Percentiles rank a stretch among this genome's conserved stretches.
Evolutionary conservation across 2,329 filamentous ascomycete genomes (phyloP).

Genomic region (Ophiostoma triangulosporum): DNA sequence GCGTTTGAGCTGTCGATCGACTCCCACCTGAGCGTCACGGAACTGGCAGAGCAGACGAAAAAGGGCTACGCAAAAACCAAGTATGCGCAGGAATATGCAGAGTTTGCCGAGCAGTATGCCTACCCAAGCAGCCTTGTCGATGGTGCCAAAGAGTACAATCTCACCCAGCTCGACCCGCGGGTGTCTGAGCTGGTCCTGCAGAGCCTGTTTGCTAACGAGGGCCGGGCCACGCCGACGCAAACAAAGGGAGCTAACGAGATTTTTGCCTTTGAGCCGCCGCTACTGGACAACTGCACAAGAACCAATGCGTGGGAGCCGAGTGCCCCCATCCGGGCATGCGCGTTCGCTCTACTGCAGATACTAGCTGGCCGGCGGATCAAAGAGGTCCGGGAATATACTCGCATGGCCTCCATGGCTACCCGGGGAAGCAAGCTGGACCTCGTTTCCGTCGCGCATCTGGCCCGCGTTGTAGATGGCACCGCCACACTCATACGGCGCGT

Average conservation of each 20-base stretch:
- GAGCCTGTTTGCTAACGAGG: conserved; percentile 6
- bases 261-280: conserved; percentile 27
- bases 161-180: conserved; percentile 18
- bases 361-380: conserved; percentile 9
- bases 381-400: conserved; percentile 25
- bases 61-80: conserved; percentile 8
- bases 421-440: conserved; percentile 22
- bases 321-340: conserved; percentile 22
- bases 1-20: conserved; percentile 22
- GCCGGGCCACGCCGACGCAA: too few species aligned
- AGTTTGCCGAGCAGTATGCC: conserved; percentile 18
- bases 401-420: conserved; percentile 19
- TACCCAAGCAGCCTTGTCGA: background rate
- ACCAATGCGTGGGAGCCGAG: conserved; percentile 28
- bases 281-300: conserved; percentile 25
- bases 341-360: conserved; percentile 23
- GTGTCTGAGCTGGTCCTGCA: conserved; percentile 18
- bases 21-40: conserved; percentile 14
- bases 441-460: conserved; percentile 4
- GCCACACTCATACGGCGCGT: conserved; percentile 6
- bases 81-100: conserved; percentile 15
- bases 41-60: conserved; percentile 16
- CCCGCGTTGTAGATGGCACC: conserved; percentile 15
- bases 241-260: conserved; percentile 13
- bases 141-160: background rate